phyloP scores from a whole-genome alignment of 352 stramenopile species.

The Globisporangium parvum region DNA sequence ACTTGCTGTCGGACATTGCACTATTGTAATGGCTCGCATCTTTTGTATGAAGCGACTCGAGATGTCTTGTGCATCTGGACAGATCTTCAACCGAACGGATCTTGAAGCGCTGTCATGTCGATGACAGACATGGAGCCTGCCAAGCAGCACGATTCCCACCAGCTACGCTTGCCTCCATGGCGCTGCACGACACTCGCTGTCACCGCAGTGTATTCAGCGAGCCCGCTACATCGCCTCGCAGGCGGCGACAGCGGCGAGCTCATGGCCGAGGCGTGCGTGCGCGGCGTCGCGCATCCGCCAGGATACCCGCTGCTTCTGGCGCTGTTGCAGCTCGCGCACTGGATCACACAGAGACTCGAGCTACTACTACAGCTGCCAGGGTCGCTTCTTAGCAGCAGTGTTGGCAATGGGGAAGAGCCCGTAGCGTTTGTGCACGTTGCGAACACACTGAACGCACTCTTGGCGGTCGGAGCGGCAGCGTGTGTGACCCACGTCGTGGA shows the following conservation, averaged over 20 bases:
- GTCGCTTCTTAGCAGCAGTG: background rate
- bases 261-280: conserved; percentile 86
- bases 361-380: background rate
- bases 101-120: background rate
- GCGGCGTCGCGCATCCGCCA: conserved; percentile 89
- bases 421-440: conserved; percentile 25
- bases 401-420: background rate
- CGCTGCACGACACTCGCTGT: conserved; percentile 20
- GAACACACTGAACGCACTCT: conserved; percentile 29
- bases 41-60: no score
- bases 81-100: background rate
- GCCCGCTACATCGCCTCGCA: conserved; percentile 27
- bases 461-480: conserved; percentile 26
- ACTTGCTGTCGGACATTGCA: no score
- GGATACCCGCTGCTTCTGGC: conserved; percentile 90
- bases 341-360: background rate
- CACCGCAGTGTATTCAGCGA: conserved; percentile 16
- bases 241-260: conserved; percentile 89
- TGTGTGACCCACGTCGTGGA: conserved; percentile 32
- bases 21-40: no score
- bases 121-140: background rate
- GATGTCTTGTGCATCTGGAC: no score
- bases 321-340: conserved; percentile 29
- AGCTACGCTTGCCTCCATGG: conserved; percentile 12
- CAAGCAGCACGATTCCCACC: background rate